These are phyloP conservation scores for Phytophthora lateralis DNA, from an alignment of 352 stramenopile species.

Conservation along the genomic window DNA sequence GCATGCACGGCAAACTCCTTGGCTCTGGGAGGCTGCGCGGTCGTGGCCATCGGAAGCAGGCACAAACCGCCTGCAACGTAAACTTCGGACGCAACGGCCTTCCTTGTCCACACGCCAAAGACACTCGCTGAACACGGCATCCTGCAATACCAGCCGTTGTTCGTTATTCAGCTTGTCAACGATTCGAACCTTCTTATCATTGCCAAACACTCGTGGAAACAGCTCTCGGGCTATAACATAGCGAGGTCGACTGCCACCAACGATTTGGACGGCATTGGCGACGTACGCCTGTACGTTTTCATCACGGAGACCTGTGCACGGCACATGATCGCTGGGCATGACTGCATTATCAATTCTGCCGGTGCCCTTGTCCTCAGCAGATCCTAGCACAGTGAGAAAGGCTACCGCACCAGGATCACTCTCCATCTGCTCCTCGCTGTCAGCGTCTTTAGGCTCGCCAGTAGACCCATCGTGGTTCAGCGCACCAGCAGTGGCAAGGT, in stretches of 20 bases:
- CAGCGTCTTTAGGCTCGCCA: slow-evolving; percentile 12
- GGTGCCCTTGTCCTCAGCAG: slow-evolving; percentile 8
- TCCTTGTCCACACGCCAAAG: slow-evolving; percentile 82
- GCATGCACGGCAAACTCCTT: slow-evolving; percentile 69
- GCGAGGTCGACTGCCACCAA: slow-evolving; percentile 75
- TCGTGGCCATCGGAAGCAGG: slow-evolving; percentile 28
- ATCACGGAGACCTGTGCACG: slow-evolving; percentile 66
- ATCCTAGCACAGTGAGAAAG: slow-evolving; percentile 34
- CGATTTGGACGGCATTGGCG: slow-evolving; percentile 63
- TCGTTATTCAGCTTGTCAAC: slow-evolving; percentile 54
- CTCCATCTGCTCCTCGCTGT: slow-evolving; percentile 24
- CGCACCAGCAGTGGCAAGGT: not conserved
- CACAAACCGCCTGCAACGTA: slow-evolving; percentile 64
- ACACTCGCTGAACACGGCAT: slow-evolving; percentile 81
- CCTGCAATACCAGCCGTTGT: slow-evolving; percentile 64
- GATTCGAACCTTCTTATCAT: slow-evolving; percentile 69
- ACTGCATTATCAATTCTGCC: slow-evolving; percentile 18
- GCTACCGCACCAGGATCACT: slow-evolving; percentile 29
- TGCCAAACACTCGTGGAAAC: slow-evolving; percentile 63
- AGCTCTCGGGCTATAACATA: slow-evolving; percentile 85
- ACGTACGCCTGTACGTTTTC: slow-evolving; percentile 73
- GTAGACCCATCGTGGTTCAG: slow-evolving; percentile 4
- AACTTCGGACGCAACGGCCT: slow-evolving; percentile 73
- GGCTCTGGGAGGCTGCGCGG: slow-evolving; percentile 25
- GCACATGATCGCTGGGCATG: slow-evolving; percentile 45